These are phyloP conservation scores for Eutypella sp. DNA, from an alignment of 2,329 filamentous ascomycete species.

Conservation along the genomic window DNA sequence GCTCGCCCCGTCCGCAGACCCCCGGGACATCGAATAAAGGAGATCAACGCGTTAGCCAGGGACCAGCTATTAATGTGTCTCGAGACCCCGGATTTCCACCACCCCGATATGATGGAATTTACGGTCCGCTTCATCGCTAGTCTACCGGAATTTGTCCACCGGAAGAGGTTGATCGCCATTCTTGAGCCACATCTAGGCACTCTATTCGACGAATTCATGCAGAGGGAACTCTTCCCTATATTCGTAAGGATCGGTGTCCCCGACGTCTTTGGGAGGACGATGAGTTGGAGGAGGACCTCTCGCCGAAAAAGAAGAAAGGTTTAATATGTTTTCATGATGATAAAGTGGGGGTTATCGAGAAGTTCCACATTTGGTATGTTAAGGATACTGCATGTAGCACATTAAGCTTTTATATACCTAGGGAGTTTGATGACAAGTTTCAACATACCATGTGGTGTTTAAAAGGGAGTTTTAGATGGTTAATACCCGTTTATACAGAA, in stretches of 20 bases:
- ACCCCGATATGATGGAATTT: background rate
- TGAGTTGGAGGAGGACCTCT: background rate
- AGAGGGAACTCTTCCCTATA: background rate
- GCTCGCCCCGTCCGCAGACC: background rate
- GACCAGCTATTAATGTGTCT: background rate
- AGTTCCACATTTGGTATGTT: background rate
- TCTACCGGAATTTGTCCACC: background rate
- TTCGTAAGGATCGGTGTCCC: background rate
- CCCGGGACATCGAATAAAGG: background rate
- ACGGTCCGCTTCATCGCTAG: background rate
- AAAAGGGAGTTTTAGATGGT: too few relatives aligned
- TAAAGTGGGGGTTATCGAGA: background rate
- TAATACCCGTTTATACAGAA: too few relatives aligned
- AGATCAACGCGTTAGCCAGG: background rate
- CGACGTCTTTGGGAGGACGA: background rate
- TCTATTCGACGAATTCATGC: background rate
- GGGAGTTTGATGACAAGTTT: too few relatives aligned
- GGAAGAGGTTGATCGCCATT: background rate
- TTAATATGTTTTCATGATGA: background rate
- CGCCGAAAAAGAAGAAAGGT: background rate
- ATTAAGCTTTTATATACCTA: too few relatives aligned
- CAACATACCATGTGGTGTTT: too few relatives aligned
- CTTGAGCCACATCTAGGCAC: background rate
- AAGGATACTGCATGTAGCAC: too few relatives aligned
- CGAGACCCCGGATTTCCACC: background rate